Conservation (phyloP, 1,284 basidiomycete genomes). For the Ustilago xerochloae region DNA sequence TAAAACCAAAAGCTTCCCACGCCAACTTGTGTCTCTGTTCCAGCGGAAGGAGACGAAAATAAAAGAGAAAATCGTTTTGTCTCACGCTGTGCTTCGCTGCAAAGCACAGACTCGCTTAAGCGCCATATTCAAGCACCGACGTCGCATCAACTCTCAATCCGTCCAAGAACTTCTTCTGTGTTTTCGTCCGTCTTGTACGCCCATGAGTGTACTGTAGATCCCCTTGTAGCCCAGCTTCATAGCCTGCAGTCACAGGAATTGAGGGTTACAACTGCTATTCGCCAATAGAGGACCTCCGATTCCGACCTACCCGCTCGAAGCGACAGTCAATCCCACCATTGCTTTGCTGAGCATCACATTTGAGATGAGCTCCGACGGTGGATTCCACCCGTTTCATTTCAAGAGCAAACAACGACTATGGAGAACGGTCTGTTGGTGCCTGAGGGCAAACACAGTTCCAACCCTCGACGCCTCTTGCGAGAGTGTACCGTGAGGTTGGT, state of each 20-base stretch:
- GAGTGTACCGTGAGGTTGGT: not conserved
- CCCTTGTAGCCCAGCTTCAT: not conserved
- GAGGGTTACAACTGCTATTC: not conserved
- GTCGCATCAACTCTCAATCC: too few species aligned
- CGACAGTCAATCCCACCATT: not conserved
- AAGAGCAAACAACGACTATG: too few species aligned
- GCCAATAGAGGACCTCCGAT: not conserved
- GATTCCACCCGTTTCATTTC: not conserved
- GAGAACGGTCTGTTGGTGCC: not conserved
- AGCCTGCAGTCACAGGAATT: too few species aligned
- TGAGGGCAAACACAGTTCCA: not conserved
- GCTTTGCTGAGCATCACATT: too few species aligned
- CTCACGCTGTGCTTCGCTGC: slow-evolving; percentile 17
- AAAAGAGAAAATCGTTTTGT: slow-evolving; percentile 2
- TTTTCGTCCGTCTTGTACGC: not conserved
- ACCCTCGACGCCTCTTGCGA: too few species aligned
- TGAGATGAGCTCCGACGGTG: too few species aligned
- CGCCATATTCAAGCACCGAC: slow-evolving; percentile 7
- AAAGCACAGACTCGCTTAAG: slow-evolving; percentile 28
- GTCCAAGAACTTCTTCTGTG: not conserved
- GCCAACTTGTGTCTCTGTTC: not conserved
- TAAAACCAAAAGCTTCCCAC: too few species aligned
- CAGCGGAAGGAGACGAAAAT: not conserved
- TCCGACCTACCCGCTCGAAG: not conserved
- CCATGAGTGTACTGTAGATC: not conserved